Conservation (phyloP, 179 eudicot genomes). For the Silene noctiflora region DNA sequence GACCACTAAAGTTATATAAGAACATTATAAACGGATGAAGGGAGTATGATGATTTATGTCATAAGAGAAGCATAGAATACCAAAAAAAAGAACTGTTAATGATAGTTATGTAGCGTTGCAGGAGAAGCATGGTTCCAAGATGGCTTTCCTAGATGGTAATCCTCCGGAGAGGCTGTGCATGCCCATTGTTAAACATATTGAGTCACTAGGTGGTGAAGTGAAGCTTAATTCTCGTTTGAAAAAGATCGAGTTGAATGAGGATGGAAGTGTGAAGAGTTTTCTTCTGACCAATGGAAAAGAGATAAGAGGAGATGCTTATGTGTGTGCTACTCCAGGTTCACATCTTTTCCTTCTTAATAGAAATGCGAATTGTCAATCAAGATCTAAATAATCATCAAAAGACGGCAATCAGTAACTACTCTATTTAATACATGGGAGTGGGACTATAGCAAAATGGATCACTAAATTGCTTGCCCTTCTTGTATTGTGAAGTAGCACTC, state of each 20-base stretch:
- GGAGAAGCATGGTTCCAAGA: slow-evolving; percentile 99
- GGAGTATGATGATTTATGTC: not conserved
- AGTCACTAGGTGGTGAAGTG: slow-evolving; percentile 89
- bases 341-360: slow-evolving; percentile 8
- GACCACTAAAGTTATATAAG: too few relatives aligned
- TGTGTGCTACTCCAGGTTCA: slow-evolving; percentile 85
- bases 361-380: slow-evolving; percentile 8
- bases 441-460: not conserved
- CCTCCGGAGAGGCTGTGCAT: slow-evolving; percentile 98
- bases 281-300: slow-evolving; percentile 59
- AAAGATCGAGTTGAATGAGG: slow-evolving; percentile 70
- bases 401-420: not conserved
- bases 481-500: too few relatives aligned
- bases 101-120: slow-evolving; percentile 28
- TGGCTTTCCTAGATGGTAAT: slow-evolving; percentile 98
- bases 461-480: too few relatives aligned
- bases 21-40: not conserved
- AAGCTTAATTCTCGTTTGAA: slow-evolving; percentile 70
- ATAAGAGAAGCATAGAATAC: not conserved
- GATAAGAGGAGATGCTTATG: slow-evolving; percentile 80
- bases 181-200: slow-evolving; percentile 87
- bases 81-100: slow-evolving; percentile 10
- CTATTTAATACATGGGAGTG: not conserved
- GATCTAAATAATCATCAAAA: not conserved
- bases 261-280: slow-evolving; percentile 67